Base-by-base conservation (phyloP, 2,329 filamentous ascomycete species). In the Fusarium continuum region DNA sequence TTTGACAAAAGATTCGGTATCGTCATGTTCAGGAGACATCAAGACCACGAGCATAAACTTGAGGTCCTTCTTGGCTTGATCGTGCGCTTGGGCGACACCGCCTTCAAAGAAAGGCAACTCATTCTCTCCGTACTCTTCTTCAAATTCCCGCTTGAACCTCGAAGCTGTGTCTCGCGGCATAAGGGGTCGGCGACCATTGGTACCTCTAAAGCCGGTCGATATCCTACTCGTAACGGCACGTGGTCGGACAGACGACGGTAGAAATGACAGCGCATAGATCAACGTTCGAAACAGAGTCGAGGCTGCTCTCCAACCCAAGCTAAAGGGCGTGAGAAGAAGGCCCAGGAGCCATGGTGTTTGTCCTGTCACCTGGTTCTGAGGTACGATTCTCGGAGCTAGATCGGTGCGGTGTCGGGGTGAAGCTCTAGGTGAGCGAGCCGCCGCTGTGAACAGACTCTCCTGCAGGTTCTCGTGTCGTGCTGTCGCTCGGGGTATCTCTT, bases 21-120 rank as follows among this genome's bases (percentile, higher is more conserved):
- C 93, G 72, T 99, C 95, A 75, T 99, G 94, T 76, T 98, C 95
- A 0, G 93, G 92, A 1, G 93, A 96, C 48, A 97, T 79, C 14
- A 99, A 84, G 6, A 98, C 80, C 14, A 97, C 89, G n/a, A 98
- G 78, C 13, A 99, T 81, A 73, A 96, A 97, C 73, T 96, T 96
- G 51, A 97, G 83, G 29, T 98, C 92, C 67, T 88, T 89, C 80
- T 98, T 97, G 6, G 94, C 93, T 31, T 89, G 79, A 72, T 99
- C 95, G 61, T 97, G 87, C 0, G 93, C 93, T 77, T 96, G 91
- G 6, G 96, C 93, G 73, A 98, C 95, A 5, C 94, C 93, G 46
- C 90, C 91, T 72, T 97, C 93, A 67, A 90, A 88, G 75, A 96
- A 97, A 0, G 90, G 88, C 5, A 98, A 78, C 5, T 81, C 82